phyloP scores from a whole-genome alignment of 1,139 yeast species.

The Kodamaea sp. region DNA sequence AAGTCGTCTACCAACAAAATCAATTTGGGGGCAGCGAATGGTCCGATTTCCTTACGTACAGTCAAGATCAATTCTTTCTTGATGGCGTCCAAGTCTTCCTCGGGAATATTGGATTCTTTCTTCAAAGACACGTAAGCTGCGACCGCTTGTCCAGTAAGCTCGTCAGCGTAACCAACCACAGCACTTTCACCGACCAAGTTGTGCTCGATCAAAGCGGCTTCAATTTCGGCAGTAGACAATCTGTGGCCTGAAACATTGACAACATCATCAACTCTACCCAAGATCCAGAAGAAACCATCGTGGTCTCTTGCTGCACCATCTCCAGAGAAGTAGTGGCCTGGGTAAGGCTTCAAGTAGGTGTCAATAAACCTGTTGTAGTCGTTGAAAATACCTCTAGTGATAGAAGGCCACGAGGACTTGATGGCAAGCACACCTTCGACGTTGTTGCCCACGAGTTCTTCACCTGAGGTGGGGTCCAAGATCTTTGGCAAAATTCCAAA shows the following conservation, averaged over 20 bases:
- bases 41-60: constrained; percentile 79
- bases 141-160: constrained; percentile 80
- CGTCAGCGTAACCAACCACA: constrained; percentile 80
- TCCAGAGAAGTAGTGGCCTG: constrained; percentile 72
- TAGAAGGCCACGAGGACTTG: constrained; percentile 76
- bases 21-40: constrained; percentile 80
- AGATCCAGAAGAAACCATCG: constrained; percentile 78
- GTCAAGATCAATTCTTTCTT: constrained; percentile 71
- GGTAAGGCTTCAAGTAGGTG: constrained; percentile 70
- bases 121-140: constrained; percentile 78
- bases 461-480: constrained; percentile 71
- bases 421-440: constrained; percentile 78
- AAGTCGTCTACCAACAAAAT: constrained; percentile 72
- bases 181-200: constrained; percentile 73
- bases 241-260: constrained; percentile 82
- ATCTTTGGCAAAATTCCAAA: constrained; percentile 71
- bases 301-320: constrained; percentile 82
- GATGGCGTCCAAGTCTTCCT: constrained; percentile 52
- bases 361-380: constrained; percentile 69
- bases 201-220: constrained; percentile 75
- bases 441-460: constrained; percentile 59
- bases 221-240: constrained; percentile 79
- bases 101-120: constrained; percentile 33
- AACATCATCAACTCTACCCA: constrained; percentile 82
- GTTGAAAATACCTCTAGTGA: constrained; percentile 73